These are phyloP conservation scores for Hydrangea macrophylla DNA, from an alignment of 148 eudicot species.

Conservation along the genomic window DNA sequence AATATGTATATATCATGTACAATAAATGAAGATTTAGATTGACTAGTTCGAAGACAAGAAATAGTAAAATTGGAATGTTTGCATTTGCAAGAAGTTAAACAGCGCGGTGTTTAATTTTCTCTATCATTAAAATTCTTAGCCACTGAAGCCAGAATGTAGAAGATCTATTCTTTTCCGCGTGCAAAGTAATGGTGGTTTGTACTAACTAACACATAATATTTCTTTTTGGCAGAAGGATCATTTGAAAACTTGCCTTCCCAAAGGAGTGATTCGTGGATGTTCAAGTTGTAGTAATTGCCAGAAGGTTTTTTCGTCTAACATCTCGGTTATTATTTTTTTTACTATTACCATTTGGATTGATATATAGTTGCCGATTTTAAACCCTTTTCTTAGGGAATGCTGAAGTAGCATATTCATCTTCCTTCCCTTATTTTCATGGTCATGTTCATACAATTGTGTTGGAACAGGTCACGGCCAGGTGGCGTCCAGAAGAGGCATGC, in stretches of 20 bases:
- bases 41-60: neutral
- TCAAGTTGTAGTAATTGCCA: conserved; percentile 45
- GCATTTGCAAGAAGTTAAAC: neutral
- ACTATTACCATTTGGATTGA: too few species aligned
- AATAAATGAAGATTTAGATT: neutral
- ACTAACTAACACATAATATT: neutral
- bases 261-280: conserved; percentile 64
- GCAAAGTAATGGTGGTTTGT: neutral
- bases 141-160: neutral
- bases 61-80: neutral
- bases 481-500: conserved; percentile 50
- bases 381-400: neutral
- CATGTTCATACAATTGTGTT: conserved; percentile 1
- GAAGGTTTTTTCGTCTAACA: conserved; percentile 41
- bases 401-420: neutral
- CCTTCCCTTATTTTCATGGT: neutral
- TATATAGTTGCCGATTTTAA: conserved; percentile 2
- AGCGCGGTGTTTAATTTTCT: neutral
- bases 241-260: conserved; percentile 42
- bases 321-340: neutral
- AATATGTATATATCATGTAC: neutral
- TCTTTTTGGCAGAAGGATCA: conserved; percentile 20
- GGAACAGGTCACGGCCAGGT: conserved; percentile 57
- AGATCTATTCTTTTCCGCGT: neutral
- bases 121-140: neutral